Conservation (phyloP, 495 filamentous ascomycete genomes). For the Annulohypoxylon bovei region DNA sequence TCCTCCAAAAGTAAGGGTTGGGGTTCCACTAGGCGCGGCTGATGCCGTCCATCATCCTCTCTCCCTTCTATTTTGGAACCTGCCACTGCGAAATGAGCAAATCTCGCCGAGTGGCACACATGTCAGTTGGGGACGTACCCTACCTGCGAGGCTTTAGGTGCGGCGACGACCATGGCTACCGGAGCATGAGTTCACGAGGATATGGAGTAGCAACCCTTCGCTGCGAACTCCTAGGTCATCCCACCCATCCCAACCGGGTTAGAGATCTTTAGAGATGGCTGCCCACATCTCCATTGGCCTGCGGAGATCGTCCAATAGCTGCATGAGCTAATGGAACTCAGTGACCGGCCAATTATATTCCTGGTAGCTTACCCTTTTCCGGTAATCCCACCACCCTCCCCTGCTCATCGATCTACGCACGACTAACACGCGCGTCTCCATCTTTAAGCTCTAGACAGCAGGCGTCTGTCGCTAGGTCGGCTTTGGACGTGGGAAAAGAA, state of each 20-base stretch:
- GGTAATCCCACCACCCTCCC: conserved; percentile 35
- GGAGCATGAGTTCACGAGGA: conserved; percentile 37
- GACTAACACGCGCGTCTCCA: conserved; percentile 37
- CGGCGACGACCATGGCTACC: conserved; percentile 10
- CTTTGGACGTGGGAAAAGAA: conserved; percentile 2
- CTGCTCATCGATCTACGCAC: conserved; percentile 35
- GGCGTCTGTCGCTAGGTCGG: conserved; percentile 18
- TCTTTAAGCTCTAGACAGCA: conserved; percentile 28
- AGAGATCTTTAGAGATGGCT: conserved; percentile 30
- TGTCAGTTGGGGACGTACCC: conserved; percentile 26
- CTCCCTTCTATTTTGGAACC: conserved; percentile 40
- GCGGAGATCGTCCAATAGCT: conserved; percentile 46
- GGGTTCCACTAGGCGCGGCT: conserved; percentile 40
- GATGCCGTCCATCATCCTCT: conserved; percentile 38
- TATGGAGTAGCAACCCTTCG: conserved; percentile 27
- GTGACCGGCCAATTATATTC: conserved; percentile 40
- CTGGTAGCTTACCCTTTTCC: conserved; percentile 38
- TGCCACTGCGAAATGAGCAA: conserved; percentile 41
- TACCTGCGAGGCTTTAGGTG: not conserved
- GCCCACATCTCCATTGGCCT: conserved; percentile 31
- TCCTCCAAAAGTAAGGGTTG: conserved; percentile 35
- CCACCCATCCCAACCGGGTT: conserved; percentile 34
- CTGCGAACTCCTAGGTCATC: conserved; percentile 38
- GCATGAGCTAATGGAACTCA: conserved; percentile 27
- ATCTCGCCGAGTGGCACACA: conserved; percentile 45